Base-by-base conservation (phyloP, 2,329 filamentous ascomycete species). In the Trichoderma sp. region DNA sequence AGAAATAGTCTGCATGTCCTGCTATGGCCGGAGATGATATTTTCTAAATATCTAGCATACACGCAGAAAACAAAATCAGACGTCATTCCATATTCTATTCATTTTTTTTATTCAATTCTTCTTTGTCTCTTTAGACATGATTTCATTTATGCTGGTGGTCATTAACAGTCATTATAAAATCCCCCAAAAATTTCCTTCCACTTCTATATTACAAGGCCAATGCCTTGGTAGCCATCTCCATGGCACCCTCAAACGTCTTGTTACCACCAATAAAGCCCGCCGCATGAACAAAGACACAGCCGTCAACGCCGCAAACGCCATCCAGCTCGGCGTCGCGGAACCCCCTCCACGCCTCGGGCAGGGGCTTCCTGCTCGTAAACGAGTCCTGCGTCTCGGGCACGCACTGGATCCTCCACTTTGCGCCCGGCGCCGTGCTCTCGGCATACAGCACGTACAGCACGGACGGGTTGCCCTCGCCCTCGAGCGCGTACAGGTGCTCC, bases 221-320 rank as follows among this genome's bases (percentile, higher is more conserved):
- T 2, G 92, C 91, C 84, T 92, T 93, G 79, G 86, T 82, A 5
- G 94, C 94, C 93, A 98, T 97, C 69, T 89, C 88, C 78, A 93
- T 87, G 31, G 89, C 94, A 35, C 96, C 96, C 71, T 97, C 93
- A 76, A 92, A 96, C 0, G 92, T 96, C 85, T 92, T 91, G 81
- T 97, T 96, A 2, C 96, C 96, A 21, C 96, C 96, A 77, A 98
- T 98, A 82, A 99, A 99, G 33, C 96, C 96, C 65, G 91, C 91
- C 4, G 94, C 94, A 79, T 99, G 96, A 35, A 97, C 92, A 79
- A 99, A 99, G 33, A 99, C 90, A 72, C 92, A 90, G 7, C 94
- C 93, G 5, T 84, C 83, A 33, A 93, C 84, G 43, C 90, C 89
- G 29, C 87, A 83, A 19, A 94, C 85, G 74, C 87, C 86, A 79